Conservation (phyloP, 2,329 filamentous ascomycete genomes). For the Venturia carpophila region DNA sequence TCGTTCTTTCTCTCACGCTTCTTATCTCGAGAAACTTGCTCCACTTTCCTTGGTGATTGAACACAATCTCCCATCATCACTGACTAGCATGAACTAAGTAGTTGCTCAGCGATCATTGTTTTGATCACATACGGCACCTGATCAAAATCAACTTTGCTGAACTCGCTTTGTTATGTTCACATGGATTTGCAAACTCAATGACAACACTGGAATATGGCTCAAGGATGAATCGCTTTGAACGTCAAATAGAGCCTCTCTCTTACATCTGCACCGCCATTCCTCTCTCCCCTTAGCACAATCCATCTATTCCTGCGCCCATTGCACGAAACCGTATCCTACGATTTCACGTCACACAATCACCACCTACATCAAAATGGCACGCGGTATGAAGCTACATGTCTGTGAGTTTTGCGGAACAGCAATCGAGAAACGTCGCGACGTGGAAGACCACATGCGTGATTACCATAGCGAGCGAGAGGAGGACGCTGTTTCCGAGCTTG, state of each 20-base stretch:
- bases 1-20: no score
- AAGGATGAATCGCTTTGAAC: background rate
- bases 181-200: background rate
- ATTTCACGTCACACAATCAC: background rate
- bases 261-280: background rate
- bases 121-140: background rate
- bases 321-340: background rate
- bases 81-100: no score
- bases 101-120: background rate
- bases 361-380: background rate
- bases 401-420: background rate
- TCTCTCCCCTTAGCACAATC: background rate
- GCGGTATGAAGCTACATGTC: background rate
- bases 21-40: background rate
- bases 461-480: background rate
- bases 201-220: background rate
- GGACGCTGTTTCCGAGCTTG: background rate
- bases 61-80: background rate
- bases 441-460: background rate
- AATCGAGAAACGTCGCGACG: background rate
- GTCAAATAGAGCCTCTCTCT: background rate
- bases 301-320: no score
- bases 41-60: no score
- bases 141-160: background rate
- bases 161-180: background rate